Conservation (phyloP, 176 grass and related monocot species). For the Alopecurus myosuroides region DNA sequence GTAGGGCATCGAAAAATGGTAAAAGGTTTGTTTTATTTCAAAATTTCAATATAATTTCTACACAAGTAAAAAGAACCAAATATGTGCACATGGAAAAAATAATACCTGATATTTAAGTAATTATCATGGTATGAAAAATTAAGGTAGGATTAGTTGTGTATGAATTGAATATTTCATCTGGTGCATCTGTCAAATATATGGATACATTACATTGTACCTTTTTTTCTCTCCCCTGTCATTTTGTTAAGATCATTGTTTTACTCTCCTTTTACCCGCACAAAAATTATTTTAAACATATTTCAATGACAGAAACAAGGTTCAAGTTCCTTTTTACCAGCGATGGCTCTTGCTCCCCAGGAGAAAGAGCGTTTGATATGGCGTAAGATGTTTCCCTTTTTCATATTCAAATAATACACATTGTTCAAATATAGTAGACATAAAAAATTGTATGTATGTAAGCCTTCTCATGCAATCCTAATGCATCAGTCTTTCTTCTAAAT, state of each 20-base stretch:
- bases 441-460: not conserved
- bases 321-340: constrained; percentile 96
- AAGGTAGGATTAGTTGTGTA: constrained; percentile 98
- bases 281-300: not conserved
- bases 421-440: not conserved
- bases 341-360: constrained; percentile 97
- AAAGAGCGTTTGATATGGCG: constrained; percentile 99
- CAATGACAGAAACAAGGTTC: constrained; percentile 91
- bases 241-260: not conserved
- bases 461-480: not conserved
- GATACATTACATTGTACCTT: constrained; percentile 88
- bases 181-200: constrained; percentile 96
- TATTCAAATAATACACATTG: constrained; percentile 5
- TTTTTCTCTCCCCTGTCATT: not conserved
- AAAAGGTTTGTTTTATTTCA: constrained; percentile 58
- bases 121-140: constrained; percentile 13
- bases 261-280: not conserved
- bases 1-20: too few species aligned
- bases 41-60: not conserved
- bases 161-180: constrained; percentile 82
- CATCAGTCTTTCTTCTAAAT: not conserved
- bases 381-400: constrained; percentile 45
- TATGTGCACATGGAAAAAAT: not conserved
- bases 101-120: not conserved
- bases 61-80: not conserved